phyloP scores from a whole-genome alignment of 495 filamentous ascomycete species.

The Talaromyces liani region DNA sequence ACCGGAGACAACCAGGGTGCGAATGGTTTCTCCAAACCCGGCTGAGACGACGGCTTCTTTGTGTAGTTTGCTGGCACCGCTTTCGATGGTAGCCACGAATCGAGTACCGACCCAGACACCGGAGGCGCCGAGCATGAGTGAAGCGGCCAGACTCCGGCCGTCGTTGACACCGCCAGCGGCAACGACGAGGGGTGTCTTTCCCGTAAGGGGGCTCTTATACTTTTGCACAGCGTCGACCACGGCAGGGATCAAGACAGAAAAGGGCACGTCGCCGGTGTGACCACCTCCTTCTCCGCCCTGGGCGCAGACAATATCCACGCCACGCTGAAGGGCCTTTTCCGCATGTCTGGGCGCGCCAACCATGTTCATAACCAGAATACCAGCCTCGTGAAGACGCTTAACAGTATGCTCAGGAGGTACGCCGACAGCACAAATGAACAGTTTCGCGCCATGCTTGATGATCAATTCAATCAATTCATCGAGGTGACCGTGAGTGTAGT shows the following conservation, averaged over 20 bases:
- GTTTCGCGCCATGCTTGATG: constrained; percentile 64
- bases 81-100: constrained; percentile 74
- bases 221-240: constrained; percentile 63
- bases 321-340: constrained; percentile 68
- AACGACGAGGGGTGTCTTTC: constrained; percentile 56
- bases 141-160: constrained; percentile 61
- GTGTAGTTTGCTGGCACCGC: constrained; percentile 67
- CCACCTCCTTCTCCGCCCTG: constrained; percentile 77
- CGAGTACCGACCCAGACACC: constrained; percentile 83
- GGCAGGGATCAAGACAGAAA: constrained; percentile 63
- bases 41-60: constrained; percentile 75
- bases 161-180: constrained; percentile 71
- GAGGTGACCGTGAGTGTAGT: constrained; percentile 79
- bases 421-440: constrained; percentile 80
- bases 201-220: constrained; percentile 49
- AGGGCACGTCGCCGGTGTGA: constrained; percentile 71
- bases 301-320: constrained; percentile 78
- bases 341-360: constrained; percentile 88
- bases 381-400: constrained; percentile 62
- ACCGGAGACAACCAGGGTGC: constrained; percentile 73
- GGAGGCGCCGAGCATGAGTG: constrained; percentile 64
- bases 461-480: constrained; percentile 76
- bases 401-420: constrained; percentile 65
- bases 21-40: constrained; percentile 62
- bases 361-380: constrained; percentile 89